Percentiles rank a stretch among this genome's conserved stretches.
Conservation (phyloP, 768 basidiomycete genomes). For the Panaeolus cyanescens region DNA sequence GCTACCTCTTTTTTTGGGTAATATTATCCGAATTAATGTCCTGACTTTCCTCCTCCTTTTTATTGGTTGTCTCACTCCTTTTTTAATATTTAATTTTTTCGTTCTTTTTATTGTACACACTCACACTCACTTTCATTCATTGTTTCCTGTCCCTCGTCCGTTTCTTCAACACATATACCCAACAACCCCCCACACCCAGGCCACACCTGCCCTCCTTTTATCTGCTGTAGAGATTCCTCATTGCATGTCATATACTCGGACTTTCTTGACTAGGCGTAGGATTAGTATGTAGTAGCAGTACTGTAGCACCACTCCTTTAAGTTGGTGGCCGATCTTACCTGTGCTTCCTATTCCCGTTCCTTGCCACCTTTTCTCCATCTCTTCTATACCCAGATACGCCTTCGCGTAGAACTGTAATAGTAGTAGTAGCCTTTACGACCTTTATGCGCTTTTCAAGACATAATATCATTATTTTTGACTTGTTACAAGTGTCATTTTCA, state of each 20-base stretch:
- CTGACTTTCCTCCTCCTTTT: not conserved
- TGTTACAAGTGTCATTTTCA: not conserved
- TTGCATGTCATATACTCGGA: not conserved
- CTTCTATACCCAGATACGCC: not conserved
- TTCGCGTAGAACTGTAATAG: not conserved
- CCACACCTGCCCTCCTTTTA: not conserved
- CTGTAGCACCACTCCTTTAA: not conserved
- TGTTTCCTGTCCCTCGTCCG: not conserved
- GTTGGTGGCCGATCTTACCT: not conserved
- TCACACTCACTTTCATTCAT: not conserved
- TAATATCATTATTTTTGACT: not conserved
- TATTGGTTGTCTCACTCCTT: not conserved
- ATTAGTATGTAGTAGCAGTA: no score
- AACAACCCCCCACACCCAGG: not conserved
- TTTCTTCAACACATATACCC: no score
- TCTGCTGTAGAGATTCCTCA: not conserved
- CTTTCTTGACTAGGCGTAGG: not conserved
- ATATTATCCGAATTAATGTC: not conserved
- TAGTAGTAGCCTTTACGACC: not conserved
- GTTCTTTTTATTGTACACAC: conserved; percentile 2
- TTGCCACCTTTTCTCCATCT: not conserved
- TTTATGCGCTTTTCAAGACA: not conserved
- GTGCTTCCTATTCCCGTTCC: not conserved
- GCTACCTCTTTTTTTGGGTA: not conserved
- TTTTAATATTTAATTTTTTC: not conserved